Percentiles rank a stretch among this genome's conserved stretches.
Evolutionary conservation across 2,329 filamentous ascomycete genomes (phyloP).

Genomic region (Nakataea oryzae): DNA sequence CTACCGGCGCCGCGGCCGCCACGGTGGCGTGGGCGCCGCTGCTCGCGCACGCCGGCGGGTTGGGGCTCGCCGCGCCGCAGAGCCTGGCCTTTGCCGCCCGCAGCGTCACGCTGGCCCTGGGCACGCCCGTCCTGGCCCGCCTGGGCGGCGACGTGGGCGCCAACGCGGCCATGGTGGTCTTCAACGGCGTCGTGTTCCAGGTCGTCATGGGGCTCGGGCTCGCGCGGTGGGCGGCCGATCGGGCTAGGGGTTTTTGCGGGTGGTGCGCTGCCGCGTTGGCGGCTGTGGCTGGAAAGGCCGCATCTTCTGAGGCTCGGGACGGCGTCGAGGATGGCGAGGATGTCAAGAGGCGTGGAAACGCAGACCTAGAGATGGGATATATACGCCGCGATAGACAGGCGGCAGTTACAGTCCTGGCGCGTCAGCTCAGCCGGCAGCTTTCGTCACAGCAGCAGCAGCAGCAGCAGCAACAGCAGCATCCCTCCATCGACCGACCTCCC

Average conservation of each 20-base stretch:
- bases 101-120: conserved; percentile 38
- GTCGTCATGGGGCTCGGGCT: conserved; percentile 20
- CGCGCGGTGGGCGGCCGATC: conserved; percentile 8
- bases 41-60: conserved; percentile 23
- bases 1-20: conserved; percentile 22
- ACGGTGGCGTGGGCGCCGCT: conserved; percentile 32
- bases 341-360: not conserved
- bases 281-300: no score
- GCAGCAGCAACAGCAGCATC: not conserved
- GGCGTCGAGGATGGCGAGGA: not conserved
- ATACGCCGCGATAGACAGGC: not conserved
- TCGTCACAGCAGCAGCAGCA: not conserved
- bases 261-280: no score
- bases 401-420: not conserved
- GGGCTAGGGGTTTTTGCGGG: not conserved
- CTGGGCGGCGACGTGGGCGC: conserved; percentile 33
- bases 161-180: conserved; percentile 40
- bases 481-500: no score
- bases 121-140: conserved; percentile 32
- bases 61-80: conserved; percentile 15
- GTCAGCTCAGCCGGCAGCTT: not conserved
- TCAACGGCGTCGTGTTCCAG: conserved; percentile 34
- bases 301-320: not conserved
- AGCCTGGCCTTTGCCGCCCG: conserved; percentile 36
- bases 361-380: not conserved